Percentiles rank a stretch among this genome's conserved stretches.
These are phyloP conservation scores for Phytophthora niederhauseri DNA, from an alignment of 352 stramenopile species.

Conservation along the genomic window DNA sequence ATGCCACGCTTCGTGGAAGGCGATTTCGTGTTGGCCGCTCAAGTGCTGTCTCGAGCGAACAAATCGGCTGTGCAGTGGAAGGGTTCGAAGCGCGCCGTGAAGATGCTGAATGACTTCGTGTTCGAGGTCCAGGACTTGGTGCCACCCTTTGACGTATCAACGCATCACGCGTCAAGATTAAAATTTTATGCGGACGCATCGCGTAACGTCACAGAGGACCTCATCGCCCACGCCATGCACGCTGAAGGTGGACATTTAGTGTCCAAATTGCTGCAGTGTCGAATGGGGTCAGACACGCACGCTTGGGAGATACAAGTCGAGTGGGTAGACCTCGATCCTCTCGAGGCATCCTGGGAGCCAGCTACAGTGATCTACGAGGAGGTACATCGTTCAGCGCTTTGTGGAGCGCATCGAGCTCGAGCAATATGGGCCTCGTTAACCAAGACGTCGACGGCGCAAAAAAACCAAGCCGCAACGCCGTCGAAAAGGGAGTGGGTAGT, in stretches of 20 bases:
- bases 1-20: neutral
- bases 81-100: constrained; percentile 1
- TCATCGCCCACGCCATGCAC: constrained; percentile 3
- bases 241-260: constrained; percentile 8
- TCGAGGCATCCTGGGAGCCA: constrained; percentile 8
- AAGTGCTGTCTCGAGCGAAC: neutral
- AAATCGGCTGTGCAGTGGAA: constrained; percentile 10
- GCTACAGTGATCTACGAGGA: neutral
- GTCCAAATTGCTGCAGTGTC: neutral
- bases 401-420: too few relatives aligned
- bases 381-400: neutral
- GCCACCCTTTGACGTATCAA: neutral
- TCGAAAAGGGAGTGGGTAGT: too few relatives aligned
- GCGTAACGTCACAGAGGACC: constrained; percentile 2
- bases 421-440: too few relatives aligned
- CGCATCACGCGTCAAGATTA: constrained; percentile 4
- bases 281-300: neutral
- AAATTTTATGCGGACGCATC: constrained; percentile 5
- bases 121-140: constrained; percentile 17
- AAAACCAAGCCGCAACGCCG: too few relatives aligned
- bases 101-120: neutral
- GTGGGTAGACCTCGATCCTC: constrained; percentile 1
- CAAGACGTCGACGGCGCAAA: too few relatives aligned
- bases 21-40: constrained; percentile 6
- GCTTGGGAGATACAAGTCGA: constrained; percentile 7